Evolutionary conservation across 371 early-diverging fungal genomes (phyloP), one percentile per base, ranked within the genome.

Genomic region (Lichtheimia hyalospora): DNA sequence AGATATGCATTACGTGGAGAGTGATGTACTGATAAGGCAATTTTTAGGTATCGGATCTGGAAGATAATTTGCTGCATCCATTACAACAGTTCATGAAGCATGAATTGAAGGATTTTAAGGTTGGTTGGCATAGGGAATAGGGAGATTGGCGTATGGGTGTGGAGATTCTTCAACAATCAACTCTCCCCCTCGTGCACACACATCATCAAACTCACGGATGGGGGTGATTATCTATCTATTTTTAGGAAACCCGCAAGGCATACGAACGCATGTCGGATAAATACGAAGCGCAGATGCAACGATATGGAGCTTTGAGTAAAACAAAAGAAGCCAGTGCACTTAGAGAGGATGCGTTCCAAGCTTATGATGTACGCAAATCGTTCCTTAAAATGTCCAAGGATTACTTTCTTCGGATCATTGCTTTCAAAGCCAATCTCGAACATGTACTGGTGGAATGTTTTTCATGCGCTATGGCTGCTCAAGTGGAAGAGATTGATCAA

Each of bases 291-390:
- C 86, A 87, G 14, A 65, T 87, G 21, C 68, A 68, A 20, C 77
- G 81, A 62, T 89, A 87, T 60, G 73, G 71, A 41, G 69, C 71
- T 4, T 71, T 85, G 23, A 84, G 85, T 28, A 81, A 85, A 41
- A 73, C 85, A 51, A 90, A 89, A 55, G 91, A 91, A 61, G 68
- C 88, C 12, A 83, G 82, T 55, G 85, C 87, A 3, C 58, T 88
- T 24, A 70, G 84, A 18, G 91, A 91, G 68, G 89, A 91, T 57
- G 87, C 89, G 0, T 89, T 86, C 56, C 83, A 85, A 51, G 72
- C 89, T 44, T 87, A 74, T 58, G 90, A 90, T 52, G 66, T 79
- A 13, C 79, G 85, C 53, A 89, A 88, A 61, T 62, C 71, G n/a
- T 85, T 83, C 59, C 79, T 85, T 25, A 76, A 71, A 40, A 70